phyloP scores from a whole-genome alignment of 441 rosid species.

The Populus trichocarpa region DNA sequence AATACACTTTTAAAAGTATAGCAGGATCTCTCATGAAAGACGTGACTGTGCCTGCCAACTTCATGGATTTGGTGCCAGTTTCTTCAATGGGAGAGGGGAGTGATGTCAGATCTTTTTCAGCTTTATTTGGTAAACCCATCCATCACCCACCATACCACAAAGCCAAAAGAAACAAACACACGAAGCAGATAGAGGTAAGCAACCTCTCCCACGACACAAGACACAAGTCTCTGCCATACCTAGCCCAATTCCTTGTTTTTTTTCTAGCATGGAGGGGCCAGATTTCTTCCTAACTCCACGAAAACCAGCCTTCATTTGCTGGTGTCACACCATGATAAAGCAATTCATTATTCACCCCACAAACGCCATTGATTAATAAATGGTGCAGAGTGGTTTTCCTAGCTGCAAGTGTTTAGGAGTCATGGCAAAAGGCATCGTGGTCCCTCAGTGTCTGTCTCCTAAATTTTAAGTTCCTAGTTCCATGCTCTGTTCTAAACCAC shows the following conservation, averaged over 20 bases:
- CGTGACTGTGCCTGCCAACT: neutral
- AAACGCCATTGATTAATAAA: neutral
- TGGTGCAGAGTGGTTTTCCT: neutral
- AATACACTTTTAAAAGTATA: too few relatives aligned
- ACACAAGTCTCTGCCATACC: neutral
- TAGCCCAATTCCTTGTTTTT: neutral
- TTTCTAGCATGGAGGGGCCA: neutral
- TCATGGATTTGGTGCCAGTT: neutral
- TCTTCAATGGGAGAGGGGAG: too few relatives aligned
- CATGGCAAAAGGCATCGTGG: too few relatives aligned
- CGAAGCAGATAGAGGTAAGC: neutral
- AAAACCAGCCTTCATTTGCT: neutral
- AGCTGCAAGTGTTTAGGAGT: too few relatives aligned
- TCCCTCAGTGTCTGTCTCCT: too few relatives aligned
- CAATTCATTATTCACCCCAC: neutral
- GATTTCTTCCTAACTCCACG: neutral
- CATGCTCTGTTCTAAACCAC: neutral
- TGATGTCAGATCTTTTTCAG: neutral
- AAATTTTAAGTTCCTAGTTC: neutral
- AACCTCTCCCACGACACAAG: neutral
- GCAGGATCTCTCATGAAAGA: neutral
- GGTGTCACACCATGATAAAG: neutral
- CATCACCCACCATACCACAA: neutral
- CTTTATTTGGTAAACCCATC: slow-evolving; percentile 5
- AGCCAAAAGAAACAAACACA: neutral